A percentile compares a stretch with the other conserved stretches of the same genome.
Evolutionary conservation across 129 eudicot genomes (phyloP).

Genomic region (Oenanthe sinensis): DNA sequence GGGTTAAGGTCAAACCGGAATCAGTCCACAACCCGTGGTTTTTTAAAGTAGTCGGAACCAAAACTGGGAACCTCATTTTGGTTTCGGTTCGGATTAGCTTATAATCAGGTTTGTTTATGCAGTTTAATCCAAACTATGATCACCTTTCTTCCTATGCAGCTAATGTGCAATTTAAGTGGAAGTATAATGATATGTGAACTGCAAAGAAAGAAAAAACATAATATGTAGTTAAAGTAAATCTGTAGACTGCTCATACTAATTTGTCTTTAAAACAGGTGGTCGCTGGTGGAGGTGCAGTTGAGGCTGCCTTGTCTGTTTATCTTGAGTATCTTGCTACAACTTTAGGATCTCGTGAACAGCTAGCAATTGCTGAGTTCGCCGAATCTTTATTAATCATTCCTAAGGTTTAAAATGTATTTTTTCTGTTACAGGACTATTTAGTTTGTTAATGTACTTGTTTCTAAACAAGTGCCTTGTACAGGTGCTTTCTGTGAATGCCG

Average conservation of each 20-base stretch:
- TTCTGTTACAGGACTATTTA: background rate
- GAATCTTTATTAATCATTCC: slow-evolving; percentile 78
- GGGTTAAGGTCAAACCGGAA: too few relatives aligned
- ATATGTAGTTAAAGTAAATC: background rate
- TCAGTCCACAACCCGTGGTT: too few relatives aligned
- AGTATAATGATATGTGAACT: background rate
- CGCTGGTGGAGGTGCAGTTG: slow-evolving; percentile 98
- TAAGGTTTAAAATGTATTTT: slow-evolving; percentile 33
- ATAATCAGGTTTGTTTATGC: too few relatives aligned
- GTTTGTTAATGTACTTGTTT: background rate
- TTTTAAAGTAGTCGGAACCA: too few relatives aligned
- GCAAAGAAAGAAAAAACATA: background rate
- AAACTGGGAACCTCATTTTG: too few relatives aligned
- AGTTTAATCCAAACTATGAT: too few relatives aligned
- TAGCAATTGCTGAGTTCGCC: slow-evolving; percentile 94
- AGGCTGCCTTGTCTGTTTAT: slow-evolving; percentile 86
- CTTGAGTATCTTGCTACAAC: slow-evolving; percentile 94
- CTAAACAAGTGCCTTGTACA: slow-evolving; percentile 15
- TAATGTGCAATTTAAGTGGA: background rate
- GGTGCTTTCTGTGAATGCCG: slow-evolving; percentile 97
- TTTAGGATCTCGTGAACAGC: slow-evolving; percentile 88
- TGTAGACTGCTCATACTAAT: background rate
- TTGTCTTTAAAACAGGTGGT: slow-evolving; percentile 52
- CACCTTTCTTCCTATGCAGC: background rate
- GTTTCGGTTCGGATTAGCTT: too few relatives aligned